Conservation (phyloP, 2,329 filamentous ascomycete species). For the Exophiala oligosperma region DNA sequence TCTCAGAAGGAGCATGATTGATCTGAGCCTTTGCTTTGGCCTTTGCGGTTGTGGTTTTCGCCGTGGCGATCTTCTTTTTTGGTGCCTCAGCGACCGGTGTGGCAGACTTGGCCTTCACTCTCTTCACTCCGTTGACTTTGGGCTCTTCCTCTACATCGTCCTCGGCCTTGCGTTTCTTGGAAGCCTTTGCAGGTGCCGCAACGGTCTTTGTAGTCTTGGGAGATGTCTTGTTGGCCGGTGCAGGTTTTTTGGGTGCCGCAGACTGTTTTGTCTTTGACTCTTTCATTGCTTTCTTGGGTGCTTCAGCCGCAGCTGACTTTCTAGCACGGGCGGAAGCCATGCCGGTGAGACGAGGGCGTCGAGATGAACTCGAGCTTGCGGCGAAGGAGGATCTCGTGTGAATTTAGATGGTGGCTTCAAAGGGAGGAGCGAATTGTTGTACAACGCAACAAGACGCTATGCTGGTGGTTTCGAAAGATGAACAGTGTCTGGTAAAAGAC, state of each 20-base stretch:
- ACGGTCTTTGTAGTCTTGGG: slow-evolving; percentile 8
- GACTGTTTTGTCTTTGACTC: slow-evolving; percentile 10
- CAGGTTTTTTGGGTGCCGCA: background rate
- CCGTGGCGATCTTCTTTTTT: slow-evolving; percentile 7
- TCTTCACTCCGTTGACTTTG: slow-evolving; percentile 21
- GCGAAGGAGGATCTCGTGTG: background rate
- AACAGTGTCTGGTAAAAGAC: background rate
- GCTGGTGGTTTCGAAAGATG: background rate
- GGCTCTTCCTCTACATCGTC: slow-evolving; percentile 19
- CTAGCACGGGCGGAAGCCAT: slow-evolving; percentile 23
- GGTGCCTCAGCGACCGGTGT: background rate
- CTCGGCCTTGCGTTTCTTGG: slow-evolving; percentile 27
- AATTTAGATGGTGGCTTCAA: background rate
- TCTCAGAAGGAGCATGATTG: slow-evolving; percentile 61
- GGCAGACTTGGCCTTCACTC: slow-evolving; percentile 8
- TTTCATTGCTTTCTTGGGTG: slow-evolving; percentile 13
- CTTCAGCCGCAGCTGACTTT: slow-evolving; percentile 14
- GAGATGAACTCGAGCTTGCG: slow-evolving; percentile 4
- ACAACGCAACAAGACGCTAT: background rate
- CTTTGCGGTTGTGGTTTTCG: slow-evolving; percentile 18
- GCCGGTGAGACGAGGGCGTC: background rate
- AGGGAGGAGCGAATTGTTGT: background rate
- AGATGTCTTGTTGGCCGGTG: slow-evolving; percentile 5
- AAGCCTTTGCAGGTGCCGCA: background rate
- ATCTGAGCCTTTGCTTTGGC: slow-evolving; percentile 43